phyloP scores from a whole-genome alignment of 1,284 basidiomycete species.

The Sanghuangporus weigelae region DNA sequence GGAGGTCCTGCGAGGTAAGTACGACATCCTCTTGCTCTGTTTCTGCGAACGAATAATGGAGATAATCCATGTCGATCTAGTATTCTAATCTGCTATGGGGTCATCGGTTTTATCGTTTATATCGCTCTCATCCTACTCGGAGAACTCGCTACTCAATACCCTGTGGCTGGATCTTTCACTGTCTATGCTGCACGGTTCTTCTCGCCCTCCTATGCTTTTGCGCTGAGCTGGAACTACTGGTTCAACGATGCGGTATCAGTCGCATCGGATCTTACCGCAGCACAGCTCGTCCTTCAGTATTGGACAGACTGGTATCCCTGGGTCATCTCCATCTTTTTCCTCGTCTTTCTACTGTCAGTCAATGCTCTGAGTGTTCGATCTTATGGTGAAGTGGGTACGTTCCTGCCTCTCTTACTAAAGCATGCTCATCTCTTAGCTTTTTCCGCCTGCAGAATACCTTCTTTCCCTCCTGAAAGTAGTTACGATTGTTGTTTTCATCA shows the following conservation, averaged over 20 bases:
- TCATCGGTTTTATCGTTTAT: conserved; percentile 69
- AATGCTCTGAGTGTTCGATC: conserved; percentile 65
- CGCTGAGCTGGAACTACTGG: conserved; percentile 75
- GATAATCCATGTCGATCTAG: conserved; percentile 27
- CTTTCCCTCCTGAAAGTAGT: conserved; percentile 66
- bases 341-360: conserved; percentile 61
- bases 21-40: neutral
- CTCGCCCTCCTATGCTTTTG: conserved; percentile 69
- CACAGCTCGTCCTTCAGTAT: conserved; percentile 67
- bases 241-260: conserved; percentile 79
- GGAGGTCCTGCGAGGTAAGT: conserved; percentile 54
- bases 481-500: conserved; percentile 65
- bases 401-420: neutral
- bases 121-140: conserved; percentile 67
- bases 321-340: conserved; percentile 63
- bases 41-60: neutral
- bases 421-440: neutral
- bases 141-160: conserved; percentile 81
- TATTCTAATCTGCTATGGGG: conserved; percentile 64
- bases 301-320: conserved; percentile 63
- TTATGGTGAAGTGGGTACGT: conserved; percentile 69
- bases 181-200: conserved; percentile 73
- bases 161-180: conserved; percentile 74
- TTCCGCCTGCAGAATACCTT: conserved; percentile 58
- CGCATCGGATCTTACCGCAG: conserved; percentile 71